A percentile compares a stretch with the other conserved stretches of the same genome.
Evolutionary conservation across 257 asterid species (phyloP).

Genomic region (Primulina eburnea): DNA sequence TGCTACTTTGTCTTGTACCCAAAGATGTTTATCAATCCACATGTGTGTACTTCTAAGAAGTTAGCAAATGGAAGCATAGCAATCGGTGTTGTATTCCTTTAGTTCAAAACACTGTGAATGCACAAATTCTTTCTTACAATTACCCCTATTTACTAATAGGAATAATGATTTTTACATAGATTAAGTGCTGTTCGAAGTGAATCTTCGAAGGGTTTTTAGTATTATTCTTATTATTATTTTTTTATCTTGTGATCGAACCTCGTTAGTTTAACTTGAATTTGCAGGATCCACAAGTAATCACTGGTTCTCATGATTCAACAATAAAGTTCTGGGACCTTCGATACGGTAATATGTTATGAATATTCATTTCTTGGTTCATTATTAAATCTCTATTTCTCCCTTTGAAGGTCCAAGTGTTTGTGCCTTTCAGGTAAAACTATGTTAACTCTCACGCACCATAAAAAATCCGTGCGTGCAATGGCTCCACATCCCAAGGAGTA

Average conservation of each 20-base stretch:
- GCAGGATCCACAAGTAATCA: conserved; percentile 98
- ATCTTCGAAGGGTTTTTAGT: not conserved
- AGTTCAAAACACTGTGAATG: not conserved
- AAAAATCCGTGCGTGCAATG: conserved; percentile 87
- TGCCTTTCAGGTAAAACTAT: conserved; percentile 74
- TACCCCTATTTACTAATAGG: not conserved
- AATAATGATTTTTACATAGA: not conserved
- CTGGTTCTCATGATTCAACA: conserved; percentile 95
- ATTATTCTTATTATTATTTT: not conserved
- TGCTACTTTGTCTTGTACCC: not conserved
- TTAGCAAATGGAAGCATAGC: not conserved
- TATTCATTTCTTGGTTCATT: conserved; percentile 5
- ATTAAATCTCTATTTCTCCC: conserved; percentile 15
- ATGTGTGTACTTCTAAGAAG: not conserved
- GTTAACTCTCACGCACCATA: conserved; percentile 81
- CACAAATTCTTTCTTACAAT: not conserved
- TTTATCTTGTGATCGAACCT: conserved; percentile 12
- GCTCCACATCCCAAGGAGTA: conserved; percentile 84
- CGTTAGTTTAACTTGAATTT: conserved; percentile 25
- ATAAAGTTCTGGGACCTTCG: conserved; percentile 94
- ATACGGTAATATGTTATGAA: conserved; percentile 44
- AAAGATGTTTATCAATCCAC: not conserved
- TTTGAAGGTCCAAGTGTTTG: conserved; percentile 20
- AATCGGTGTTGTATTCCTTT: not conserved
- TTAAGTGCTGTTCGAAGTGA: not conserved